Percentiles rank a stretch among this genome's conserved stretches.
Evolutionary conservation across 1,284 basidiomycete species (phyloP).

Genomic region (Melampsora abietis-canadensis): DNA sequence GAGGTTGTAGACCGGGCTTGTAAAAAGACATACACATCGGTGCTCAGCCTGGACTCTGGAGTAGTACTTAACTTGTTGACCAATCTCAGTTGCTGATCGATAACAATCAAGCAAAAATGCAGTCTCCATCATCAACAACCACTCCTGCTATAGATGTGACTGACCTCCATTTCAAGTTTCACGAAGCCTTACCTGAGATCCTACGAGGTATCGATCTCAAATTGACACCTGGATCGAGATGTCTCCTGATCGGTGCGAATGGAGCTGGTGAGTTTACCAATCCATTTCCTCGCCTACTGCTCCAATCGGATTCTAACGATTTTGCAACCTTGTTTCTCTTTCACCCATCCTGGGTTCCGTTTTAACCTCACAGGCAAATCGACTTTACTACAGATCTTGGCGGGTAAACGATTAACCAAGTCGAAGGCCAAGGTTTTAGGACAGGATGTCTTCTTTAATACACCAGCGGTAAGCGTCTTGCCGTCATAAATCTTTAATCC

Average conservation of each 20-base stretch:
- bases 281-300: background rate
- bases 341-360: background rate
- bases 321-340: constrained; percentile 11
- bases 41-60: no score
- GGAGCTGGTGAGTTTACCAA: constrained; percentile 63
- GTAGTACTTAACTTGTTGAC: no score
- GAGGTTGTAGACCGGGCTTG: no score
- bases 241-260: constrained; percentile 83
- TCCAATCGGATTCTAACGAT: background rate
- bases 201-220: constrained; percentile 55
- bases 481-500: constrained; percentile 58
- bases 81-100: no score
- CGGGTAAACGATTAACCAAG: constrained; percentile 79
- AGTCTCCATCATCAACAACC: no score
- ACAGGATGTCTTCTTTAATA: constrained; percentile 73
- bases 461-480: constrained; percentile 54
- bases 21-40: no score
- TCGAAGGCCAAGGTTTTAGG: constrained; percentile 63
- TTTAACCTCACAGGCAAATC: constrained; percentile 76
- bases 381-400: constrained; percentile 86
- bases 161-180: constrained; percentile 21
- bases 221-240: constrained; percentile 70
- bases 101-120: no score
- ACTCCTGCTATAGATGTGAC: constrained; percentile 4
- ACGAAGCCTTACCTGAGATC: constrained; percentile 4